Evolutionary conservation across 2,329 filamentous ascomycete genomes (phyloP).

Genomic region (Grosmannia huntii): DNA sequence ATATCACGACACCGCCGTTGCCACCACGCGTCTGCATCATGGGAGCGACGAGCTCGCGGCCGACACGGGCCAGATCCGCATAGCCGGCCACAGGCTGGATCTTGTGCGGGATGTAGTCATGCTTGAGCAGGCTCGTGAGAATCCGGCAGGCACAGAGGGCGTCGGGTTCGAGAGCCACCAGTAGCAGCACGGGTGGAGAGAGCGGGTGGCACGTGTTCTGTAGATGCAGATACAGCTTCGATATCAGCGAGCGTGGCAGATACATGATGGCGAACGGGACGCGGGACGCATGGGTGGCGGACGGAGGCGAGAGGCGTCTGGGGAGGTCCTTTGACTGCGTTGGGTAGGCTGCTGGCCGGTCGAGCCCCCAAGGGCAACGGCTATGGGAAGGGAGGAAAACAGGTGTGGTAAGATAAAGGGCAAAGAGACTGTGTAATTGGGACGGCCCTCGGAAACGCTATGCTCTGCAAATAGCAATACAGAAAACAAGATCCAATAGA

Average conservation of each 20-base stretch:
- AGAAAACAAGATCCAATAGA: background rate
- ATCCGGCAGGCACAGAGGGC: conserved; percentile 92
- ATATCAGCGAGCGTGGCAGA: conserved; percentile 79
- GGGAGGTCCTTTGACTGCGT: conserved; percentile 1
- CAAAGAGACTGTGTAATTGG: background rate
- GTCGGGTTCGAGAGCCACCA: conserved; percentile 89
- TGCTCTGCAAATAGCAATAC: background rate
- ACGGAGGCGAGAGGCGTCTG: conserved; percentile 18
- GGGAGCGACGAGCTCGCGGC: conserved; percentile 64
- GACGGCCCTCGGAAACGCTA: background rate
- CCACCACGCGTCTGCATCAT: conserved; percentile 81
- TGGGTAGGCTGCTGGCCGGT: background rate
- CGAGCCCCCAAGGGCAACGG: background rate
- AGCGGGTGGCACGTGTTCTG: conserved; percentile 78
- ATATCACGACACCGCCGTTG: conserved; percentile 78
- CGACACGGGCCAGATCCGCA: conserved; percentile 71
- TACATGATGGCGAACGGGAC: conserved; percentile 51
- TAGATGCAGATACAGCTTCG: conserved; percentile 83
- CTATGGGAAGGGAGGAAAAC: background rate
- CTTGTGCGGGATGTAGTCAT: conserved; percentile 96
- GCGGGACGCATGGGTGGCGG: conserved; percentile 9
- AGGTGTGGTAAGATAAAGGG: background rate
- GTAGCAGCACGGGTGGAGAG: conserved; percentile 78
- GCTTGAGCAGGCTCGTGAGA: conserved; percentile 81
- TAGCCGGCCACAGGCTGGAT: conserved; percentile 92